Conservation (phyloP, 331 rosid genomes). For the Pyracantha coccinea region DNA sequence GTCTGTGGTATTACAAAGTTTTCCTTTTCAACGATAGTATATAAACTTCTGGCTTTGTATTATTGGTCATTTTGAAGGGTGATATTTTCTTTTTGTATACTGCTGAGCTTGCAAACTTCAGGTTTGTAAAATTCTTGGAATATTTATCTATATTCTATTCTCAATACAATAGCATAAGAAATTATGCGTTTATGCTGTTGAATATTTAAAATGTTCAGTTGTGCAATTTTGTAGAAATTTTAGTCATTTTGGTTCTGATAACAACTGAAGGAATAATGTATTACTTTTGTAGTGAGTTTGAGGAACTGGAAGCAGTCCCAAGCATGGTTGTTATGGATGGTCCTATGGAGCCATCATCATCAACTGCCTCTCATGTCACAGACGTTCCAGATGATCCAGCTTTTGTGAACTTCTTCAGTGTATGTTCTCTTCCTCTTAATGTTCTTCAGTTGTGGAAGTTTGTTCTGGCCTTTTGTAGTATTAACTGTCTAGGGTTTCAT, state of each 20-base stretch:
- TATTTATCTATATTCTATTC: background rate
- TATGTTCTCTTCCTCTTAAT: background rate
- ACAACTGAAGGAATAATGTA: background rate
- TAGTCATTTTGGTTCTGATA: background rate
- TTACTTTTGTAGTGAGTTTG: constrained; percentile 50
- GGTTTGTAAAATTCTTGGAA: background rate
- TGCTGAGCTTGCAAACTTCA: background rate
- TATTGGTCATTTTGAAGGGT: background rate
- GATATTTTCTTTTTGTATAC: background rate
- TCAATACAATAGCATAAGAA: background rate
- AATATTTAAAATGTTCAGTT: background rate
- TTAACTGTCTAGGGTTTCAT: background rate
- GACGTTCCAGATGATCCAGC: constrained; percentile 49
- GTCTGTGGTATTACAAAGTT: background rate
- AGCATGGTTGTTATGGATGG: constrained; percentile 39
- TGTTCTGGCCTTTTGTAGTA: background rate
- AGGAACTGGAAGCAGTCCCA: constrained; percentile 64
- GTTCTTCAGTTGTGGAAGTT: background rate
- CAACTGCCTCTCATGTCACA: constrained; percentile 44
- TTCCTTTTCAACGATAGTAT: background rate
- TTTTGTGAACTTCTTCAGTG: constrained; percentile 34
- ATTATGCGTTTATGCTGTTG: background rate
- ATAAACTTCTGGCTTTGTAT: background rate
- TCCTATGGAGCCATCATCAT: constrained; percentile 44
- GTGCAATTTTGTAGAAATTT: background rate